Evolutionary conservation across 2,329 filamentous ascomycete genomes (phyloP), one percentile per base, ranked within the genome.

Genomic region (Didymella glomerata): DNA sequence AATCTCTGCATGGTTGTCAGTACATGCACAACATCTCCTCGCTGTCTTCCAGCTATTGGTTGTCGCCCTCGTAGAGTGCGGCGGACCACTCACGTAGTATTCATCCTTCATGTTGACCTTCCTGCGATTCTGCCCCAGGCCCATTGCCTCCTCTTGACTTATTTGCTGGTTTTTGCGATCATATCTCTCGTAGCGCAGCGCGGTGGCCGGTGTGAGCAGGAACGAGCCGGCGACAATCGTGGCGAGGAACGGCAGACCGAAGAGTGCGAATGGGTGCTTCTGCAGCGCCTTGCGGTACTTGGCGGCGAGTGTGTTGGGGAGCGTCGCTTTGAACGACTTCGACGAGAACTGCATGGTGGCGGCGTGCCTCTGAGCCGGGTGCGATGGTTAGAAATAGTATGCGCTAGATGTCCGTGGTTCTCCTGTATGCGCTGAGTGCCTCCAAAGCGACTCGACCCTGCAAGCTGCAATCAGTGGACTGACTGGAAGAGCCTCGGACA

Each of bases 201-300:
- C 95, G 22, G 96, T 94, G 5, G 94, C 95, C 1, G 94, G 95
- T 0, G 95, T 98, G 48, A 99, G 85, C 69, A 96, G 90, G 78
- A 99, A 99, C 3, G 92, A 96, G 0, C 93, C 94, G 1, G 90
- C 92, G 25, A 99, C 87, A 73, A 99, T 97, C 58, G 96, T 89
- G 56, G 86, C 81, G 66, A 99, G 86, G 78, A 99, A 99, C 0
- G 95, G 96, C 4, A 99, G 84, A 2, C 96, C 96, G 76, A 99
- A 99, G 63, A 97, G 86, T 27, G 93, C 81, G 77, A 99, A 99
- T 1, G 95, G 96, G 70, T 91, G 92, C 72, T 85, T 89, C 58
- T 86, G 83, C 67, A 99, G 86, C 60, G 86, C 78, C 30, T 85
- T 81, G 57, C 95, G 91, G 81, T 99, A 99, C 62, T 83, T 83